Conservation (phyloP, 2,329 filamentous ascomycete species). For the Paraconiothyrium brasiliense region DNA sequence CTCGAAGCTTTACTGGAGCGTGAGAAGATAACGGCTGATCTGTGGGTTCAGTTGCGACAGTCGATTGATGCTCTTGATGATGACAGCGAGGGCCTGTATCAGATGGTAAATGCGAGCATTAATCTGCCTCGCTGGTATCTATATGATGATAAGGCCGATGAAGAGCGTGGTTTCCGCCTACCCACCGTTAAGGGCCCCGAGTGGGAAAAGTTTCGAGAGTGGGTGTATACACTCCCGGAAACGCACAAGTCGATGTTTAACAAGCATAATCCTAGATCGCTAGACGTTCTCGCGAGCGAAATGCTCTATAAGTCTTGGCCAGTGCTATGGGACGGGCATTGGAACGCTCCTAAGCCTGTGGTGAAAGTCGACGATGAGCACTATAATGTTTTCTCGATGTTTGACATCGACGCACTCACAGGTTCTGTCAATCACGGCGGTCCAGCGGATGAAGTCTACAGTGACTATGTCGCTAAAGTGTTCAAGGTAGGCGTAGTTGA, state of each 20-base stretch:
- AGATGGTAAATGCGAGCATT: background rate
- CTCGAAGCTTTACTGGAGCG: constrained; percentile 1
- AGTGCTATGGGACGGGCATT: background rate
- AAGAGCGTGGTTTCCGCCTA: background rate
- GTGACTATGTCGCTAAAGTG: too few relatives aligned
- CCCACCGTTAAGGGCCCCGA: background rate
- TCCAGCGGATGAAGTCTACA: too few relatives aligned
- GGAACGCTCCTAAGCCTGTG: background rate
- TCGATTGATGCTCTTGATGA: background rate
- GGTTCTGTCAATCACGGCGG: too few relatives aligned
- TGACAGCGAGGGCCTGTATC: background rate
- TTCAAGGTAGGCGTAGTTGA: too few relatives aligned
- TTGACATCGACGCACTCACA: too few relatives aligned
- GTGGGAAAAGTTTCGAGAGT: background rate
- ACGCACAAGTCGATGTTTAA: background rate
- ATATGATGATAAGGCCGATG: background rate
- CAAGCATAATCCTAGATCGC: background rate
- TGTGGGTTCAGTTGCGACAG: background rate
- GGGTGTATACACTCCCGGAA: constrained; percentile 1
- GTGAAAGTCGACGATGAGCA: too few relatives aligned
- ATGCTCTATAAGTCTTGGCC: background rate
- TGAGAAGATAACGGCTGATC: background rate
- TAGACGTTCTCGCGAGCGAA: background rate
- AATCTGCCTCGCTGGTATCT: background rate
- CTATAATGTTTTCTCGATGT: too few relatives aligned